Base-by-base conservation (phyloP, 2,329 filamentous ascomycete species). In the Teratosphaeria viscida region DNA sequence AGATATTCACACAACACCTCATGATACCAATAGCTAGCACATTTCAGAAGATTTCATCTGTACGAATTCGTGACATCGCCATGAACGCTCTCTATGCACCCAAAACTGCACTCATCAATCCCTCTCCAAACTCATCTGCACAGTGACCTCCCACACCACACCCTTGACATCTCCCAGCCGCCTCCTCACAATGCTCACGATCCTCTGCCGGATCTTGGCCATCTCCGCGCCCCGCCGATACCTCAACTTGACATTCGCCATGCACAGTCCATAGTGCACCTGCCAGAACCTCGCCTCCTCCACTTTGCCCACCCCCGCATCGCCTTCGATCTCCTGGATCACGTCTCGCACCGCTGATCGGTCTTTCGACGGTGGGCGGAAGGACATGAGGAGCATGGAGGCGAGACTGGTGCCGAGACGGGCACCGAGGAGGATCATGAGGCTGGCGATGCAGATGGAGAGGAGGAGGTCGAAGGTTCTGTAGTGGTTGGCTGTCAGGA, bases 221-320 rank as follows among this genome's bases (percentile, higher is more conserved):
- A 95, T 77, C 5, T 86, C 82, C 14, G 87, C 83, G 26, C 76
- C 68, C 60, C 94, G 90, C 53, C 60, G 76, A 72, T 29, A 96
- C 83, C 86, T 82, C 23, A 99, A 75, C 73, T 90, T 95, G 65
- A 99, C 74, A 71, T 95, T 96, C 8, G 94, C 94, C 88, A 97
- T 95, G 70, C 91, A 95, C 49, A 97, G 79, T 1, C 92, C 92
- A 72, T 97, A 96, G 75, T 99, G 94, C 14, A 96, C 94, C 77
- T 99, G 94, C 94, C 94, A 99, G 74, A 99, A 96, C 71, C 91
- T 86, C 1, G 92, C 92, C 69, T 96, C 92, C 60, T 96, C 90
- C 54, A 99, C 85, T 1, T 82, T 82, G 53, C 82, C 82, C 29
- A 97, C 85, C 59, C 82, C 82, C 1, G 88, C 85, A 67, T 96